Evolutionary conservation across 495 filamentous ascomycete genomes (phyloP).

Genomic region (Xylaria telfairii): DNA sequence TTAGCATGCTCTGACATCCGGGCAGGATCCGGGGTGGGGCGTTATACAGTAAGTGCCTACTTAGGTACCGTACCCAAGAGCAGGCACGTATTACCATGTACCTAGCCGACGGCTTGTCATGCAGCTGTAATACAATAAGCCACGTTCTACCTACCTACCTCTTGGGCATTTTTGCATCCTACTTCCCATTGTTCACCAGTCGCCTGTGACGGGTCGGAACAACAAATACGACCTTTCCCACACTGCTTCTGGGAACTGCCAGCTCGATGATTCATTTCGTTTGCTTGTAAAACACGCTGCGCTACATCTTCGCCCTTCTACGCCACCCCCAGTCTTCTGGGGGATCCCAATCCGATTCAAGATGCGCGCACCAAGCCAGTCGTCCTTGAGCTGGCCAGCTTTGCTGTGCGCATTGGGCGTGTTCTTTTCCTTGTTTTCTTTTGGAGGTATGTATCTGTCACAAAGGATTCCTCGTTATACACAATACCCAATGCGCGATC

Average conservation of each 20-base stretch:
- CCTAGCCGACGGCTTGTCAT: constrained; percentile 21
- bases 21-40: no score
- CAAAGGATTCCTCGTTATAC: not conserved
- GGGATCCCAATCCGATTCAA: constrained; percentile 26
- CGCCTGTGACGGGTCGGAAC: not conserved
- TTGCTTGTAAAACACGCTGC: not conserved
- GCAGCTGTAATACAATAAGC: not conserved
- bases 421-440: constrained; percentile 52
- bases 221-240: not conserved
- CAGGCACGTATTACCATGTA: not conserved
- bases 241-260: not conserved
- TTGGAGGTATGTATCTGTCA: constrained; percentile 50
- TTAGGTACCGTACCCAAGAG: no score
- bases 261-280: constrained; percentile 12
- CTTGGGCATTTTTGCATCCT: not conserved
- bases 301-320: constrained; percentile 8
- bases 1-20: not conserved
- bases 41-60: no score
- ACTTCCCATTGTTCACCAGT: constrained; percentile 1
- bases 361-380: constrained; percentile 51
- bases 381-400: constrained; percentile 63
- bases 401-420: constrained; percentile 55
- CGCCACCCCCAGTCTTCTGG: constrained; percentile 20
- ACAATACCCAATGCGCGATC: not conserved
- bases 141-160: not conserved